Conservation (phyloP, 768 basidiomycete genomes). For the Cystofilobasidium ferigula region DNA sequence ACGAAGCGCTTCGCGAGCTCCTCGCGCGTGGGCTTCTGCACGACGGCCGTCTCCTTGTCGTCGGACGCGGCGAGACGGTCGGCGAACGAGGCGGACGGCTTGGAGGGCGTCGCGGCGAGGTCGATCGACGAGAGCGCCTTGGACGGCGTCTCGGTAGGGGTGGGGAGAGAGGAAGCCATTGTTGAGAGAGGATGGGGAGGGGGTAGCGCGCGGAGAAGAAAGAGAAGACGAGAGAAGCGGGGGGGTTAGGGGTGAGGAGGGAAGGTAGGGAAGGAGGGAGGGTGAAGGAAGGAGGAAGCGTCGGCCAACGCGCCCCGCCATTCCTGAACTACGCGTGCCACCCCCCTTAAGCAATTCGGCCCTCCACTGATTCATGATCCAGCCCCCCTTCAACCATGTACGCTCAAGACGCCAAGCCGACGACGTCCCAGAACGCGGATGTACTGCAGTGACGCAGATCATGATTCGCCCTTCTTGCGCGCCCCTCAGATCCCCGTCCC, state of each 20-base stretch:
- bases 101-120: conserved; percentile 1
- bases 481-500: background rate
- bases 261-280: background rate
- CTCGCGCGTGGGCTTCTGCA: conserved; percentile 27
- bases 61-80: background rate
- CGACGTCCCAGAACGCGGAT: no score
- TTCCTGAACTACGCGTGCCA: background rate
- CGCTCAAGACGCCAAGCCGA: no score
- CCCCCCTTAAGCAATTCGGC: background rate
- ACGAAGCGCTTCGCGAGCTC: conserved; percentile 50
- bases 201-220: background rate
- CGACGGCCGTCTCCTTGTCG: background rate
- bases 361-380: no score
- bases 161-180: background rate
- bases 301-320: no score
- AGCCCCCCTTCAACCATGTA: no score
- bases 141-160: background rate
- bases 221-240: background rate
- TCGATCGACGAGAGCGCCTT: conserved; percentile 1
- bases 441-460: no score
- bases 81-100: background rate
- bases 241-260: background rate
- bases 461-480: no score
- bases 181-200: no score
- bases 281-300: background rate